phyloP scores from a whole-genome alignment of 2,329 filamentous ascomycete genomes.

The Penicillium carneum region DNA sequence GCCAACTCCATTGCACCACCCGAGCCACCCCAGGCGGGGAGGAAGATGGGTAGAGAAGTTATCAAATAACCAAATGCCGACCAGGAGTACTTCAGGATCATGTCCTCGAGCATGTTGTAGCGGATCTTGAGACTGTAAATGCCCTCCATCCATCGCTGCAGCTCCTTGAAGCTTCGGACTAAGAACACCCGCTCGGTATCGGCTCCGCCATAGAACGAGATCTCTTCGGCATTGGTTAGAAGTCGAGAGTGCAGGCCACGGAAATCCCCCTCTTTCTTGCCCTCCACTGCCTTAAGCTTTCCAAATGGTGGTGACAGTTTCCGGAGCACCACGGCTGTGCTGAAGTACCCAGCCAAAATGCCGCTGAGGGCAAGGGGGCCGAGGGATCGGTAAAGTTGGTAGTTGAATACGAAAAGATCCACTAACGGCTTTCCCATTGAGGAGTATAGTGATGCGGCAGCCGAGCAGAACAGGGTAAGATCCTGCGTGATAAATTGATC shows the following conservation, averaged over 20 bases:
- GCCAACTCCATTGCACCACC: conserved; percentile 74
- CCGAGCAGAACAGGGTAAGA: conserved; percentile 90
- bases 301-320: conserved; percentile 93
- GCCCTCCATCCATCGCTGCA: conserved; percentile 96
- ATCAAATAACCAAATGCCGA: conserved; percentile 95
- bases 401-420: conserved; percentile 97
- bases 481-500: conserved; percentile 99
- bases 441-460: conserved; percentile 90
- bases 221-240: conserved; percentile 95
- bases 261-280: conserved; percentile 93
- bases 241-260: conserved; percentile 86
- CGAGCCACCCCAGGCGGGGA: conserved; percentile 90
- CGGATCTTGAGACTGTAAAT: conserved; percentile 98
- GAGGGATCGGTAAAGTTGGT: conserved; percentile 89
- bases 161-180: conserved; percentile 87
- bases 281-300: conserved; percentile 94
- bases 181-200: conserved; percentile 94
- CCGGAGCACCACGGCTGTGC: conserved; percentile 88
- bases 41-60: conserved; percentile 89
- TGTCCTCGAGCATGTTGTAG: conserved; percentile 98
- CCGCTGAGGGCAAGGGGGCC: conserved; percentile 87
- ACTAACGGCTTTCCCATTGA: conserved; percentile 97
- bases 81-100: conserved; percentile 98
- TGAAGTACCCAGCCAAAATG: conserved; percentile 88
- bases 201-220: conserved; percentile 95